Conservation (phyloP, 1,284 basidiomycete species). For the Austropuccinia psidii region DNA sequence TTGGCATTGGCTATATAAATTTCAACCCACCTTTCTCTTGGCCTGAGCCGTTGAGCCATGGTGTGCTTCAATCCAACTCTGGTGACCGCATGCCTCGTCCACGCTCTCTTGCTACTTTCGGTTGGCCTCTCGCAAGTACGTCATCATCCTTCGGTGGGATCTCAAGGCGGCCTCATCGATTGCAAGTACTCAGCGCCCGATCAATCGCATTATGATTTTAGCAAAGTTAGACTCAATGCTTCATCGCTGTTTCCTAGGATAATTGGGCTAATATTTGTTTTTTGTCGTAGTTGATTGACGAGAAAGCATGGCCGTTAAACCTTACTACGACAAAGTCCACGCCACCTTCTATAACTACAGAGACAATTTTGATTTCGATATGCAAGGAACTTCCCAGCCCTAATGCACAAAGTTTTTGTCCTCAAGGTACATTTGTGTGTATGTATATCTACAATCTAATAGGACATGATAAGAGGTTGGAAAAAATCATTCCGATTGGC, state of each 20-base stretch:
- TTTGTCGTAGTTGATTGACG: not conserved
- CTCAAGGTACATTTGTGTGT: constrained; percentile 13
- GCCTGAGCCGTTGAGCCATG: no score
- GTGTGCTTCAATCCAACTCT: no score
- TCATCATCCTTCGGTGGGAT: no score
- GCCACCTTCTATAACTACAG: constrained; percentile 16
- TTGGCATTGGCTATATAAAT: no score
- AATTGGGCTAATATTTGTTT: not conserved
- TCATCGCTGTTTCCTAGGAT: no score
- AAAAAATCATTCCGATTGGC: constrained; percentile 20
- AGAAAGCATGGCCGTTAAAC: not conserved
- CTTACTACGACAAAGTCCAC: constrained; percentile 1
- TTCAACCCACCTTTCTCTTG: no score
- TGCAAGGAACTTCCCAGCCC: not conserved
- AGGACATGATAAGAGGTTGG: not conserved
- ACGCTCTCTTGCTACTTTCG: no score
- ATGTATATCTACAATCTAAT: constrained; percentile 16
- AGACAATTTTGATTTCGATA: constrained; percentile 7
- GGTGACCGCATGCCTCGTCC: no score
- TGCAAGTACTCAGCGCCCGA: not conserved
- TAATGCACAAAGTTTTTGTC: not conserved
- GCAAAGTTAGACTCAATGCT: not conserved
- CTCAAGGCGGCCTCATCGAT: not conserved
- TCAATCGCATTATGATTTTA: constrained; percentile 5
- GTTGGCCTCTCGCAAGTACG: no score